A percentile compares a stretch with the other conserved stretches of the same genome.
phyloP scores from a whole-genome alignment of 331 rosid genomes.

The Pyracantha coccinea region DNA sequence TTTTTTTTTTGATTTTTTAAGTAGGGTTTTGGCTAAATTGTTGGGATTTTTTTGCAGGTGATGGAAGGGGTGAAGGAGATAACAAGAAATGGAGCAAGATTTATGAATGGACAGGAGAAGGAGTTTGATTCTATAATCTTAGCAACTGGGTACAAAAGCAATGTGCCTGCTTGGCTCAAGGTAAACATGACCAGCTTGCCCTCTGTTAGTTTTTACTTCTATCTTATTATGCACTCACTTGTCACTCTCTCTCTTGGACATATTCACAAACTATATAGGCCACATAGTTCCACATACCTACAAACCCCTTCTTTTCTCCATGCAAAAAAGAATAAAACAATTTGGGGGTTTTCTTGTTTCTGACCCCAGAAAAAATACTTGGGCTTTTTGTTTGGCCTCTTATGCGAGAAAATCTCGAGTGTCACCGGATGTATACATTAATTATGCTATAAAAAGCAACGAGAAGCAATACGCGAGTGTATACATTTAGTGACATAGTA shows the following conservation, averaged over 20 bases:
- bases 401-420: neutral
- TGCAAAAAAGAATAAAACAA: constrained; percentile 57
- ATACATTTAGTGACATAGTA: too few relatives aligned
- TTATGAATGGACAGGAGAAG: constrained; percentile 77
- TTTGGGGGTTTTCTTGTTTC: constrained; percentile 8
- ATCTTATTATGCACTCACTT: constrained; percentile 46
- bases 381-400: neutral
- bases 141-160: constrained; percentile 96
- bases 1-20: neutral
- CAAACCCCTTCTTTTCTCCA: constrained; percentile 59
- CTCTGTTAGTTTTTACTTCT: constrained; percentile 36
- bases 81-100: constrained; percentile 74
- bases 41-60: constrained; percentile 36
- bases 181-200: constrained; percentile 20
- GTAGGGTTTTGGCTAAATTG: neutral
- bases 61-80: constrained; percentile 77
- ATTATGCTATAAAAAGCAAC: too few relatives aligned
- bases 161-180: constrained; percentile 96
- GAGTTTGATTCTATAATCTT: constrained; percentile 84
- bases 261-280: constrained; percentile 1
- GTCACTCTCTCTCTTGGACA: constrained; percentile 46
- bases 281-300: constrained; percentile 27
- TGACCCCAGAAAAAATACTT: neutral
- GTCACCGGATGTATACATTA: neutral
- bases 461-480: neutral